phyloP scores from a whole-genome alignment of 1,139 yeast genomes.

The Groenewaldozyma sp. region DNA sequence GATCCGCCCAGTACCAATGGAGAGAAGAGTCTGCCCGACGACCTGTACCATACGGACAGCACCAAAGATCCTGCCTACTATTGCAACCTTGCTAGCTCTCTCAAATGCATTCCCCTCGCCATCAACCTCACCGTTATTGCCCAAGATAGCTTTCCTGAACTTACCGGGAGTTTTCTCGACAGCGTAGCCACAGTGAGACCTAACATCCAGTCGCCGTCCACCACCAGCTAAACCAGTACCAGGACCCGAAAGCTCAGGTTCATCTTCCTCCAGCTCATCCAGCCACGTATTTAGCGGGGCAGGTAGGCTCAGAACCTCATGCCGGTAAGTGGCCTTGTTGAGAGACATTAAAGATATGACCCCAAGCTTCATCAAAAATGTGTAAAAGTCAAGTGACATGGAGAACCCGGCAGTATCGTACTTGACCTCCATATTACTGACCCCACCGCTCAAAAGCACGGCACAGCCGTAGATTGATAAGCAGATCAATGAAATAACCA shows the following conservation, averaged over 20 bases:
- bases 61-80: background rate
- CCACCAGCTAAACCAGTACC: background rate
- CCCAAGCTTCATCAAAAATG: slow-evolving; percentile 52
- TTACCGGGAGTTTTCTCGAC: slow-evolving; percentile 10
- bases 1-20: background rate
- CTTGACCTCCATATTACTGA: slow-evolving; percentile 34
- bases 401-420: slow-evolving; percentile 26
- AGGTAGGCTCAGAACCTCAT: slow-evolving; percentile 45
- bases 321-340: slow-evolving; percentile 54
- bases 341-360: slow-evolving; percentile 57
- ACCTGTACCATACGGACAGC: background rate
- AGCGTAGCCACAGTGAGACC: slow-evolving; percentile 11
- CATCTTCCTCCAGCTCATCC: slow-evolving; percentile 27
- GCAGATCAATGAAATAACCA: slow-evolving; percentile 44
- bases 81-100: background rate
- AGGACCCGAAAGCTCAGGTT: slow-evolving; percentile 3
- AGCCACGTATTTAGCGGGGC: slow-evolving; percentile 52
- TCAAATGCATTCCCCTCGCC: background rate
- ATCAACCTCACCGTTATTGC: background rate
- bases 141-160: background rate
- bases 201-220: background rate
- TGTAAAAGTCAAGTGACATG: slow-evolving; percentile 55
- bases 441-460: slow-evolving; percentile 46
- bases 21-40: background rate
- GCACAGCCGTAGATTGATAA: slow-evolving; percentile 46